Evolutionary conservation across 192 early-diverging fungal genomes (phyloP), one percentile per base, ranked within the genome.

Genomic region (Thamnidium elegans): DNA sequence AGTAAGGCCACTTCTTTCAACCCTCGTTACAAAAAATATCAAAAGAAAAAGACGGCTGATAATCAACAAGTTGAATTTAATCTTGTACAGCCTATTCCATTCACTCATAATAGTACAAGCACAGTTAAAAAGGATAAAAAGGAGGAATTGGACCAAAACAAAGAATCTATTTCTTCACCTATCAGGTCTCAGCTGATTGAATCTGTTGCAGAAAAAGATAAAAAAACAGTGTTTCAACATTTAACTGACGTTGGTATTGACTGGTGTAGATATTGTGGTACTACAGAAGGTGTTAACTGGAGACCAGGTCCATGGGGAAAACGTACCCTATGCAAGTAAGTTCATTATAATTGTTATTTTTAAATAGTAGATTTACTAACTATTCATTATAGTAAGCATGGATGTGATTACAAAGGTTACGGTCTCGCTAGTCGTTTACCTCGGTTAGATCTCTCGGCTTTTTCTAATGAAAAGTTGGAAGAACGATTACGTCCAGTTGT

Each of bases 301-400:
- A 84, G 93, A 51, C 93, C 90, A 10, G 93, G 93, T 3, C 93
- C 93, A 62, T 95, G 93, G 93, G 93, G 93, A 26, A 93, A 93
- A 79, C 85, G 90, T 56, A 93, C 93, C 13, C 75, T 95, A 47
- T 95, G 93, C 90, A 95, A 95, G 84, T 86, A 80, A 65, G 75
- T 82, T 42, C 1, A 30, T 39, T 59, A 61, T 15, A 3, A 58
- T 48, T 48, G 3, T 50, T 31, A 17, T 50, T 8, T 20, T 32
- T 48, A 48, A 50, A 63, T 15, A n/a, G n/a, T n/a, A n/a, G n/a
- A 11, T 23, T n/a, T 17, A 50, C 3, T 51, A 6, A 32, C 19
- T 50, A 17, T 47, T 61, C 23, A 46, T 47, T 23, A 47, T 60
- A 68, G 59, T 55, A 68, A 68, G 47, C 67, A 68, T 46, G 67